phyloP scores from a whole-genome alignment of 345 rosid genomes.

The Syzygium aromaticum region DNA sequence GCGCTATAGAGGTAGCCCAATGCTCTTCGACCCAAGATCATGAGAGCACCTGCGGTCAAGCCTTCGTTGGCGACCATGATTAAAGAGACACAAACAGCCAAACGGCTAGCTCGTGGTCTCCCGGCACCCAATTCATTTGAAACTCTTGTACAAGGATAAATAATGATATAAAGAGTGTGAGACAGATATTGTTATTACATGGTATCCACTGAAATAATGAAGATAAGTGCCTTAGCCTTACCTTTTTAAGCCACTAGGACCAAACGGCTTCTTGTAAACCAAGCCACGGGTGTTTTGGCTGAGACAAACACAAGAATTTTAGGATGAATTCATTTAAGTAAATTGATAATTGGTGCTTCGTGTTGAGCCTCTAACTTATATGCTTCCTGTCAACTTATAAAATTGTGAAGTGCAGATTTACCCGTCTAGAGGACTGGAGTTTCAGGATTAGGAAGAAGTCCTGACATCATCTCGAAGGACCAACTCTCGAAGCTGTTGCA shows the following conservation, averaged over 20 bases:
- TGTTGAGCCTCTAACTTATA: background rate
- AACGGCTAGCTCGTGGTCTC: conserved; percentile 23
- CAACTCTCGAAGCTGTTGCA: background rate
- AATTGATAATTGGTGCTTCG: background rate
- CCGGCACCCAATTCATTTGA: conserved; percentile 51
- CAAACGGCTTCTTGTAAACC: conserved; percentile 13
- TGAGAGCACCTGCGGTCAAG: conserved; percentile 8
- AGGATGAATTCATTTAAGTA: background rate
- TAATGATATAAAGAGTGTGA: background rate
- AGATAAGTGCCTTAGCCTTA: conserved; percentile 2
- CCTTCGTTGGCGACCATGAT: conserved; percentile 18
- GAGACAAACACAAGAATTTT: conserved; percentile 15
- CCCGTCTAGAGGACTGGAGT: background rate
- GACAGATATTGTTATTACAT: background rate
- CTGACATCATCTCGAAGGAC: background rate
- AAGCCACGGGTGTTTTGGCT: conserved; percentile 7
- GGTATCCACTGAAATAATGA: background rate
- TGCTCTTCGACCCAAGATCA: conserved; percentile 10
- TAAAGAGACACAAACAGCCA: conserved; percentile 11
- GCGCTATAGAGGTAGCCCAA: conserved; percentile 28
- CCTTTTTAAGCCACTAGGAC: conserved; percentile 13
- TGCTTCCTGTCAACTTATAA: background rate
- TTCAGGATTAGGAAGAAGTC: background rate
- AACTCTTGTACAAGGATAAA: conserved; percentile 10
- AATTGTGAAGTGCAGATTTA: background rate